Percentiles rank a stretch among this genome's conserved stretches.
Evolutionary conservation across 441 rosid genomes (phyloP).

Genomic region (Rhodomyrtus psidioides): DNA sequence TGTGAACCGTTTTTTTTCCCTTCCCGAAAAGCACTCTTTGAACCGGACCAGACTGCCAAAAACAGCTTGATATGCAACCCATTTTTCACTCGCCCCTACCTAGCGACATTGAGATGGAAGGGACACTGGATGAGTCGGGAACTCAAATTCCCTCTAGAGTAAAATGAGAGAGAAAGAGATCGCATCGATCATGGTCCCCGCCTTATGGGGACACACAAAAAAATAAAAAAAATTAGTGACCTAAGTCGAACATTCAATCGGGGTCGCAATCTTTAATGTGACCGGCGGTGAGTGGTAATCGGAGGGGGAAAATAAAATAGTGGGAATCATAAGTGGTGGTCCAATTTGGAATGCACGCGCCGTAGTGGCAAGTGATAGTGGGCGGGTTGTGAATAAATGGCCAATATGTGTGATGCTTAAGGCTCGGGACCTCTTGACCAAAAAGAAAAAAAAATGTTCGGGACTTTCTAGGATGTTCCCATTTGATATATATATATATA

Average conservation of each 20-base stretch:
- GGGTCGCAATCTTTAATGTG: background rate
- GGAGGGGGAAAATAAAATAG: background rate
- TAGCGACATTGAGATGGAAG: background rate
- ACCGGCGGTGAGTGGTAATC: background rate
- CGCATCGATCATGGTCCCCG: background rate
- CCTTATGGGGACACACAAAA: background rate
- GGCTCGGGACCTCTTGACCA: background rate
- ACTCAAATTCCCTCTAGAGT: background rate
- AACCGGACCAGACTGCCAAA: background rate
- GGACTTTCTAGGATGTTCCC: background rate
- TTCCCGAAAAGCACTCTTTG: background rate
- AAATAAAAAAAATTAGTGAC: too few relatives aligned
- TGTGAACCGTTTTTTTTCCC: background rate
- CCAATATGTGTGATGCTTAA: background rate
- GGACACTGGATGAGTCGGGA: background rate
- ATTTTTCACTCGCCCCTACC: background rate
- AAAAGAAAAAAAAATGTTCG: background rate
- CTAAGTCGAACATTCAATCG: background rate
- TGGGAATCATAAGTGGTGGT: background rate
- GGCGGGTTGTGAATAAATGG: background rate
- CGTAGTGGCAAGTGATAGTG: background rate
- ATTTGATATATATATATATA: too few relatives aligned
- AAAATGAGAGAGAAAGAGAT: background rate
- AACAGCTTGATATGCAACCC: background rate
- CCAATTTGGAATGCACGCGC: background rate